Conservation (phyloP, 352 stramenopile species). For the Phytopythium delawarense region DNA sequence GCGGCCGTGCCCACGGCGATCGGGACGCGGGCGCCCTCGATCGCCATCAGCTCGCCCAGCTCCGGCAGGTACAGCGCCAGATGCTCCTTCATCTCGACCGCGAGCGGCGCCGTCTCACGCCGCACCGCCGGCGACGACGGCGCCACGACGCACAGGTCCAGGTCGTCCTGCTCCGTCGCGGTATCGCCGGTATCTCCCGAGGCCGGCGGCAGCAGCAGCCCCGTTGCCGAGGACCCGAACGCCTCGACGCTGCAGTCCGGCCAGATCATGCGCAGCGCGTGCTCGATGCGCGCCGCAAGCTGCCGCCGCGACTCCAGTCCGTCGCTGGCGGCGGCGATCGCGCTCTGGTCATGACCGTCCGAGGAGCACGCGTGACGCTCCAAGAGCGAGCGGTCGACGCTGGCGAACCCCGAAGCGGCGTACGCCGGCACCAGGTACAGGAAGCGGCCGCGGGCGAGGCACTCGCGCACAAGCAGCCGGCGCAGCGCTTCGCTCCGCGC, state of each 20-base stretch:
- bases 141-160: conserved; percentile 72
- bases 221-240: conserved; percentile 68
- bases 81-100: conserved; percentile 69
- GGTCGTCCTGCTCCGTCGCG: conserved; percentile 27
- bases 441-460: conserved; percentile 27
- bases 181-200: not conserved
- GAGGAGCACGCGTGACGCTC: not conserved
- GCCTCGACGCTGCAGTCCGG: conserved; percentile 54
- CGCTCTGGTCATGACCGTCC: not conserved
- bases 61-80: conserved; percentile 45
- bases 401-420: conserved; percentile 1
- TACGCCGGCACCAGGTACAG: conserved; percentile 34
- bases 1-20: conserved; percentile 53
- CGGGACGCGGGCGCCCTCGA: conserved; percentile 55
- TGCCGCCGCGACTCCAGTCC: conserved; percentile 17
- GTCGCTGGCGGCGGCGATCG: conserved; percentile 5
- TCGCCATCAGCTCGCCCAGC: conserved; percentile 21
- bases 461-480: conserved; percentile 38
- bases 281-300: conserved; percentile 37
- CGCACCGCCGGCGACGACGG: conserved; percentile 45
- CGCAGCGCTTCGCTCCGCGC: conserved; percentile 35
- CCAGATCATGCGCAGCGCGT: conserved; percentile 49
- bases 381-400: not conserved
- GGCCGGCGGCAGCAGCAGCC: conserved; percentile 18
- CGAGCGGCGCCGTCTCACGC: conserved; percentile 40